phyloP scores from a whole-genome alignment of 1,284 basidiomycete species.

The Puccinia hordei region DNA sequence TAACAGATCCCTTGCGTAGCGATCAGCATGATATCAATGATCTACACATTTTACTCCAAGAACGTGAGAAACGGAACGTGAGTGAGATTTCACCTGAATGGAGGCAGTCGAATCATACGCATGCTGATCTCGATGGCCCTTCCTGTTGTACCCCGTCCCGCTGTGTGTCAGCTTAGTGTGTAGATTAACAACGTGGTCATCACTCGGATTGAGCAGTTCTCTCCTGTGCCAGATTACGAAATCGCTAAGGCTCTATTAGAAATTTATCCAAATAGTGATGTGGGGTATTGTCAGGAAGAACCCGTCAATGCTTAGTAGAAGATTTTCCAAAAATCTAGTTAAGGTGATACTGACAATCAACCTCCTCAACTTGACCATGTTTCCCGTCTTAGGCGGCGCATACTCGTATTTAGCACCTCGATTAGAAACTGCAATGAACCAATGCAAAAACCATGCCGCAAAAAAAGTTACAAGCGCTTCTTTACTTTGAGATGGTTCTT shows the following conservation, averaged over 20 bases:
- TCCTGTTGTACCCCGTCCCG: background rate
- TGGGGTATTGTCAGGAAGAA: slow-evolving; percentile 82
- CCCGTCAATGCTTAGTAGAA: slow-evolving; percentile 21
- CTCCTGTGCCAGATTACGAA: slow-evolving; percentile 88
- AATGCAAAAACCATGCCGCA: slow-evolving; percentile 85
- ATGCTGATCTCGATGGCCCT: background rate
- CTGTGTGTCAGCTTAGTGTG: background rate
- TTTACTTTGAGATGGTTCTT: background rate
- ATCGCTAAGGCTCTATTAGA: slow-evolving; percentile 65
- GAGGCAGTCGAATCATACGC: background rate
- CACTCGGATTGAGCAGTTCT: slow-evolving; percentile 88
- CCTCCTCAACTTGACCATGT: slow-evolving; percentile 31
- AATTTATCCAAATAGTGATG: slow-evolving; percentile 89
- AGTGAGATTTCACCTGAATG: background rate
- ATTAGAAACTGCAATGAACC: slow-evolving; percentile 62
- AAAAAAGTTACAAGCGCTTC: slow-evolving; percentile 62
- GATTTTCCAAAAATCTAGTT: slow-evolving; percentile 38
- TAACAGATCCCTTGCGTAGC: no score
- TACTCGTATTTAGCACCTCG: slow-evolving; percentile 76
- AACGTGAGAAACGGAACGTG: slow-evolving; percentile 76
- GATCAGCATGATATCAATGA: no score
- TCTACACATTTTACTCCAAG: slow-evolving; percentile 80
- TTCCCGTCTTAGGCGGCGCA: slow-evolving; percentile 71
- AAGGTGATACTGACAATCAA: slow-evolving; percentile 24
- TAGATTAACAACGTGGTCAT: slow-evolving; percentile 86